A percentile compares a stretch with the other conserved stretches of the same genome.
phyloP scores from a whole-genome alignment of 148 eudicot species.

The Diospyros kaki region DNA sequence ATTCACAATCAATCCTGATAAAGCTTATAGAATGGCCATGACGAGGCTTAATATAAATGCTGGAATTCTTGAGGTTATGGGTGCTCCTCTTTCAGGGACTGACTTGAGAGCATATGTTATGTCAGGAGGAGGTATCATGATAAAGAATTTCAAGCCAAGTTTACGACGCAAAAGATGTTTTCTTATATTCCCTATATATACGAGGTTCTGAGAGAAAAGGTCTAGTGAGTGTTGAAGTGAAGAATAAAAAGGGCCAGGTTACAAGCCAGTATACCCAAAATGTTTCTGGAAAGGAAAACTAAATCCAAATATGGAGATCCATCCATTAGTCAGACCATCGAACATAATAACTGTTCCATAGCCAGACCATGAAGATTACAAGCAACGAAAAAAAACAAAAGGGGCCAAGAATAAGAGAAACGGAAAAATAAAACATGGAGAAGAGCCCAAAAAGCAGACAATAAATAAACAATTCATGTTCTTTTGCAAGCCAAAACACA shows the following conservation, averaged over 20 bases:
- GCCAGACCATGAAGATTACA: too few species aligned
- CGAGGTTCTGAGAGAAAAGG: constrained; percentile 88
- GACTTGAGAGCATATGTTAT: constrained; percentile 96
- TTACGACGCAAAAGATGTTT: constrained; percentile 85
- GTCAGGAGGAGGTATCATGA: constrained; percentile 90
- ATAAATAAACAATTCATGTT: too few species aligned
- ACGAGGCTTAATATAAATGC: constrained; percentile 83
- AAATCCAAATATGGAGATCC: too few species aligned
- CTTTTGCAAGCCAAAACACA: too few species aligned
- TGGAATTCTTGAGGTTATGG: constrained; percentile 96
- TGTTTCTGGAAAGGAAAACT: too few species aligned
- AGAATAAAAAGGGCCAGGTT: constrained; percentile 93
- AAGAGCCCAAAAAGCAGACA: too few species aligned
- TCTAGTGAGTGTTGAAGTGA: constrained; percentile 80
- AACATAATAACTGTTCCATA: too few species aligned
- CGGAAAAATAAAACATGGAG: too few species aligned
- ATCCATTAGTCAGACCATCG: too few species aligned
- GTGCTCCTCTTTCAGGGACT: constrained; percentile 88
- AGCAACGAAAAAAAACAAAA: too few species aligned
- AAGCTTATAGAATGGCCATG: constrained; percentile 97
- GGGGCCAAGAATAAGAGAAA: too few species aligned
- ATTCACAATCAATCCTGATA: constrained; percentile 79
- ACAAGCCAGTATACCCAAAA: too few species aligned
- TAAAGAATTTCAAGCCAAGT: constrained; percentile 65
- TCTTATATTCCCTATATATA: constrained; percentile 72